These are phyloP conservation scores for Cardamine resedifolia DNA, from an alignment of 345 rosid species.

Conservation along the genomic window DNA sequence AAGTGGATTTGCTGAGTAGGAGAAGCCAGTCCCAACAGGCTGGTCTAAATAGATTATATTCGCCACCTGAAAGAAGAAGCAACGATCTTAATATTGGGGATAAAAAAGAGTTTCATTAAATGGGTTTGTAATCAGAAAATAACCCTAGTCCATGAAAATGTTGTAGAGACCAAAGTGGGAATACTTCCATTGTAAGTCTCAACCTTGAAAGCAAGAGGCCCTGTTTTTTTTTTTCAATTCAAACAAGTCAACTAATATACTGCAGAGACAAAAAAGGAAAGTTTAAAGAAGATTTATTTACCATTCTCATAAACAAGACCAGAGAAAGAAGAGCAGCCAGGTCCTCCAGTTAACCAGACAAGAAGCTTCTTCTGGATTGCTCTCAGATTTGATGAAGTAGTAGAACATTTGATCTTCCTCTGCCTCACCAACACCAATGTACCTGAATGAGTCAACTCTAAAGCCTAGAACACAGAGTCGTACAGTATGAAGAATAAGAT, in stretches of 20 bases:
- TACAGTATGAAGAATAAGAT: not conserved
- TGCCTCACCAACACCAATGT: conserved; percentile 38
- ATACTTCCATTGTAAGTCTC: conserved; percentile 62
- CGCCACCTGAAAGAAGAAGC: not conserved
- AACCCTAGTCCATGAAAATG: conserved; percentile 76
- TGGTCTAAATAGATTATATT: too few relatives aligned
- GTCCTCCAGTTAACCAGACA: conserved; percentile 43
- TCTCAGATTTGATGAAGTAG: conserved; percentile 43
- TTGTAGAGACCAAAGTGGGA: conserved; percentile 55
- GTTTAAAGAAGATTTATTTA: not conserved
- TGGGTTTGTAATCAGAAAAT: conserved; percentile 27
- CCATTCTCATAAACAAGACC: conserved; percentile 37
- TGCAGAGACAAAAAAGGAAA: not conserved
- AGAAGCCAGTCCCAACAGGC: too few relatives aligned
- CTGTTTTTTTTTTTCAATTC: conserved; percentile 32
- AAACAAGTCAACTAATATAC: not conserved
- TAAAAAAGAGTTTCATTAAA: conserved; percentile 44
- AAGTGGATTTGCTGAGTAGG: too few relatives aligned
- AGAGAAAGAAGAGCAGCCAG: conserved; percentile 45
- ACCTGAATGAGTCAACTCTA: conserved; percentile 24
- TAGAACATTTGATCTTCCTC: conserved; percentile 42
- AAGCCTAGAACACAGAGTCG: not conserved
- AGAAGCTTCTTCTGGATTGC: conserved; percentile 38
- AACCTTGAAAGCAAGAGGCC: conserved; percentile 52
- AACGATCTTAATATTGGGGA: conserved; percentile 28